Conservation (phyloP, 495 filamentous ascomycete genomes). For the Lasiosphaeriaceae sp. region DNA sequence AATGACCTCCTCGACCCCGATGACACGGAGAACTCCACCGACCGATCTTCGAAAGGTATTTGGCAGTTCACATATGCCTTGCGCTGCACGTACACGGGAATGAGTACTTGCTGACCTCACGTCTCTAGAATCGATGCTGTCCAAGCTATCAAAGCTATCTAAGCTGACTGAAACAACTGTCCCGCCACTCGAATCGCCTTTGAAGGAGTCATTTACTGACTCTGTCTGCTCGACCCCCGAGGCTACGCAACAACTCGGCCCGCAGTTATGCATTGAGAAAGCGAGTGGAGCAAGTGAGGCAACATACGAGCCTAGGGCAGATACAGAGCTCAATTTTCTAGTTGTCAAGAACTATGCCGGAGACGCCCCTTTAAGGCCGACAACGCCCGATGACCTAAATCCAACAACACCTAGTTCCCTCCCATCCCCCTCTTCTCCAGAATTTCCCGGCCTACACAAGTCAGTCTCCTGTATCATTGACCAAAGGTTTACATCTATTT, state of each 20-base stretch:
- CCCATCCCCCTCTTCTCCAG: neutral
- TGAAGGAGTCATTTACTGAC: neutral
- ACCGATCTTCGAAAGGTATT: neutral
- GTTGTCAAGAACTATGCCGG: slow-evolving; percentile 7
- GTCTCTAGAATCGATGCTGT: slow-evolving; percentile 37
- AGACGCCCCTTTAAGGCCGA: no score
- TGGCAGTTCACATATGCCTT: neutral
- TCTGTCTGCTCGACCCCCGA: neutral
- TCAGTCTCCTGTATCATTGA: slow-evolving; percentile 15
- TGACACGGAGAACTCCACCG: no score
- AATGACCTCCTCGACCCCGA: no score
- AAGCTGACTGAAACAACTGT: slow-evolving; percentile 32
- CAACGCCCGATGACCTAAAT: no score
- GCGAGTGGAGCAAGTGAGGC: slow-evolving; percentile 34
- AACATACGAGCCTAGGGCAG: slow-evolving; percentile 25
- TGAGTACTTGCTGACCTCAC: neutral
- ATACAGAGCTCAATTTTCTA: slow-evolving; percentile 25
- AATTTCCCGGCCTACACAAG: neutral
- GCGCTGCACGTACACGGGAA: neutral
- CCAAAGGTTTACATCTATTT: slow-evolving; percentile 14
- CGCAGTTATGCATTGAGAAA: slow-evolving; percentile 36
- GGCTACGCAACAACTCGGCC: slow-evolving; percentile 32
- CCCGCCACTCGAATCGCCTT: slow-evolving; percentile 11
- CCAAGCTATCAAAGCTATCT: slow-evolving; percentile 19
- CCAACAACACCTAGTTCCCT: no score